A percentile compares a stretch with the other conserved stretches of the same genome.
Conservation (phyloP, 75 land plant species). For the Azolla pinnata region DNA sequence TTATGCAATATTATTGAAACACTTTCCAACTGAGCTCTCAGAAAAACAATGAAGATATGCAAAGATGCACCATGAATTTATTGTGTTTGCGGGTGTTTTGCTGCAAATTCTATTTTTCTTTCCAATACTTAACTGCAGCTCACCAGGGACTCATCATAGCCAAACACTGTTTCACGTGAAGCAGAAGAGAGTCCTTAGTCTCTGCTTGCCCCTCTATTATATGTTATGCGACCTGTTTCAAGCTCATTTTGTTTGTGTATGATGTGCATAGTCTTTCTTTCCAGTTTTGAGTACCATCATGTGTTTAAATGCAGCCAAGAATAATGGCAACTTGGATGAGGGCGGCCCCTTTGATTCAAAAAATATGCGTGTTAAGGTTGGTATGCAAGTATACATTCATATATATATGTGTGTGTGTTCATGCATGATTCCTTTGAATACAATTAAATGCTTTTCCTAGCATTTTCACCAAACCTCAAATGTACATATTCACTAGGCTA, state of each 20-base stretch:
- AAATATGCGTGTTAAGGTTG: conserved; percentile 47
- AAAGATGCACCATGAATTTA: no score
- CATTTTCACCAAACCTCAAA: neutral
- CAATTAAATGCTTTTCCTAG: neutral
- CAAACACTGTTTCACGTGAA: no score
- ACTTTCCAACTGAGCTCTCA: no score
- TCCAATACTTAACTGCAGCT: no score
- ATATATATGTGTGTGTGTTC: neutral
- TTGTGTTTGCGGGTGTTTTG: no score
- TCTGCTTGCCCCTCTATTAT: neutral
- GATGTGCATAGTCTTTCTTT: neutral
- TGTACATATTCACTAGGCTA: neutral
- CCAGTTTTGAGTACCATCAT: no score
- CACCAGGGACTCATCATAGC: no score
- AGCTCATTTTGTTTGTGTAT: neutral
- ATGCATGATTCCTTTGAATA: neutral
- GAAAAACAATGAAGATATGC: no score
- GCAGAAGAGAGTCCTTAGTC: no score
- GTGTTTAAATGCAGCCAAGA: conserved; percentile 17
- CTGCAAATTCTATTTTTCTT: no score
- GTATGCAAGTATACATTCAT: neutral
- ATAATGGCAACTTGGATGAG: conserved; percentile 25
- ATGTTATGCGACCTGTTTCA: neutral
- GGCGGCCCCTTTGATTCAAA: conserved; percentile 31
- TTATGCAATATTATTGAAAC: no score